Evolutionary conservation across 2,329 filamentous ascomycete species (phyloP).

Genomic region (Diaporthe nobilis): DNA sequence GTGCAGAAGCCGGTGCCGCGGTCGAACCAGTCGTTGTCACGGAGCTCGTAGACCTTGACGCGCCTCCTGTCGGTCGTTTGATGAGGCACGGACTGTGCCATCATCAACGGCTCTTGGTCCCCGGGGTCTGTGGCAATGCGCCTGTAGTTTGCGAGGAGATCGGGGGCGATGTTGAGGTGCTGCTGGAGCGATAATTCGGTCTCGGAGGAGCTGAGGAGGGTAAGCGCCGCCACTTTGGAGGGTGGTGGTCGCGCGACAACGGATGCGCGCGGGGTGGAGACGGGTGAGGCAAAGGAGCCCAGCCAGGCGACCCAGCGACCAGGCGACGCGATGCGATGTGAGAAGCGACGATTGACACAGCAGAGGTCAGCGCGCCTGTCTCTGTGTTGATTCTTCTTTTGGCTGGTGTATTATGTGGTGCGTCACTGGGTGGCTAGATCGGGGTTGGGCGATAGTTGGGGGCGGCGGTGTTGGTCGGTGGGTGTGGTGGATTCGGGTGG

Average conservation of each 20-base stretch:
- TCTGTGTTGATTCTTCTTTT: slow-evolving; percentile 2
- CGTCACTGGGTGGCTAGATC: slow-evolving; percentile 34
- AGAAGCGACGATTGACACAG: slow-evolving; percentile 23
- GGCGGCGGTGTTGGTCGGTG: slow-evolving; percentile 26
- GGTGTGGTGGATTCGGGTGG: slow-evolving; percentile 7
- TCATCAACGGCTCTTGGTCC: slow-evolving; percentile 75
- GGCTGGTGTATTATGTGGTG: slow-evolving; percentile 21
- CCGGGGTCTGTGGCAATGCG: slow-evolving; percentile 63
- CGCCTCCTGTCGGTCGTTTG: slow-evolving; percentile 77
- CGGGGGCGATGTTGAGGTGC: slow-evolving; percentile 69
- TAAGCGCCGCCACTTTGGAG: slow-evolving; percentile 69
- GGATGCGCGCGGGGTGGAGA: slow-evolving; percentile 51
- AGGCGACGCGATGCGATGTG: slow-evolving; percentile 32
- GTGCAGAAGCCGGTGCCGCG: slow-evolving; percentile 96
- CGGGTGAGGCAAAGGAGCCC: slow-evolving; percentile 23
- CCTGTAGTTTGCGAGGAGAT: slow-evolving; percentile 63
- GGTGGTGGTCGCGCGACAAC: slow-evolving; percentile 48
- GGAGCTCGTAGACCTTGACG: slow-evolving; percentile 99
- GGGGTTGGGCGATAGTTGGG: slow-evolving; percentile 16
- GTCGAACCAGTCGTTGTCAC: slow-evolving; percentile 99
- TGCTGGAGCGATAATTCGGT: slow-evolving; percentile 72
- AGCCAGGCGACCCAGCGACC: slow-evolving; percentile 35
- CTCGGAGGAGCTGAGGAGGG: slow-evolving; percentile 66
- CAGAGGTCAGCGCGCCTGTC: slow-evolving; percentile 11
- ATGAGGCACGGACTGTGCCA: slow-evolving; percentile 81